Conservation (phyloP, 805 yeast genomes). For the Schwanniomyces sp. region DNA sequence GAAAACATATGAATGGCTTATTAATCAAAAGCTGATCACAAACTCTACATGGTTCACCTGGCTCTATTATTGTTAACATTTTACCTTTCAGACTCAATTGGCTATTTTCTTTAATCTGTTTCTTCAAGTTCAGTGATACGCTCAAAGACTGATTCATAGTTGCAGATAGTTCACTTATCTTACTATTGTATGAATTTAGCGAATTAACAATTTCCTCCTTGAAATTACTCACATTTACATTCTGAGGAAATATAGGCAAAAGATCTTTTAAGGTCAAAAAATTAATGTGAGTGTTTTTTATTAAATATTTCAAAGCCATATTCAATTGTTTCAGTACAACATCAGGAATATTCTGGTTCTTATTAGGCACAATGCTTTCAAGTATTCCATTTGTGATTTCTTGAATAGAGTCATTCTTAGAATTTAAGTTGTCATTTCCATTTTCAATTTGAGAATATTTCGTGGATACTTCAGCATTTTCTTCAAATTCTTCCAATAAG, state of each 20-base stretch:
- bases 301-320: slow-evolving; percentile 27
- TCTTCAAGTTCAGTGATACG: slow-evolving; percentile 57
- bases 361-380: slow-evolving; percentile 1
- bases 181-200: slow-evolving; percentile 68
- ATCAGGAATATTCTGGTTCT: neutral
- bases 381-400: slow-evolving; percentile 12
- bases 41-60: slow-evolving; percentile 77
- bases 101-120: slow-evolving; percentile 52
- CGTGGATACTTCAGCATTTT: slow-evolving; percentile 5
- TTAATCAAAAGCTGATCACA: slow-evolving; percentile 72
- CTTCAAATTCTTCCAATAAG: slow-evolving; percentile 13
- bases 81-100: slow-evolving; percentile 28
- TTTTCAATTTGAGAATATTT: neutral
- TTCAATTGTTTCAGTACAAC: slow-evolving; percentile 17
- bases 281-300: slow-evolving; percentile 21
- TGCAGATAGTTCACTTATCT: slow-evolving; percentile 60
- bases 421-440: neutral
- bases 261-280: slow-evolving; percentile 71
- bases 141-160: slow-evolving; percentile 76
- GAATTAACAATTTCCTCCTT: slow-evolving; percentile 81
- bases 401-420: slow-evolving; percentile 4
- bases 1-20: slow-evolving; percentile 76
- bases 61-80: slow-evolving; percentile 67
- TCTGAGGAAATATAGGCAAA: slow-evolving; percentile 81
- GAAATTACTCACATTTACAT: slow-evolving; percentile 75